phyloP scores from a whole-genome alignment of 805 yeast species.

The Candida corydali region DNA sequence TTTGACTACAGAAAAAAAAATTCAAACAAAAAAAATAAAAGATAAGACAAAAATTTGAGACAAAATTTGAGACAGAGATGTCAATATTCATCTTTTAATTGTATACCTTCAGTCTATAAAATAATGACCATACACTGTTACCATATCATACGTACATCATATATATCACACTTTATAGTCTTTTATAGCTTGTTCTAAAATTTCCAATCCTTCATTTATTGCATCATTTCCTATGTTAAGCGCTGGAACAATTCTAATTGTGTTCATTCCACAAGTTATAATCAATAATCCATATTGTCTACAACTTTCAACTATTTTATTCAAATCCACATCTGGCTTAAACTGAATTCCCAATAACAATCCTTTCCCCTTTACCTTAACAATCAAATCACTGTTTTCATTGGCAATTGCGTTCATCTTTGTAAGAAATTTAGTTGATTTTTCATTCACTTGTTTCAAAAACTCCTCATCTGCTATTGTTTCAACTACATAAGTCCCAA shows the following conservation, averaged over 20 bases:
- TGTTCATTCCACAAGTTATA: slow-evolving; percentile 90
- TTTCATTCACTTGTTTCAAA: slow-evolving; percentile 53
- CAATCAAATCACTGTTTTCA: slow-evolving; percentile 57
- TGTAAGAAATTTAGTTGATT: slow-evolving; percentile 53
- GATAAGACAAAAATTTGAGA: too few species aligned
- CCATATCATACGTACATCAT: too few species aligned
- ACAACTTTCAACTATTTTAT: slow-evolving; percentile 59
- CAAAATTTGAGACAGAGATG: too few species aligned
- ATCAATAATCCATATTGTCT: slow-evolving; percentile 77
- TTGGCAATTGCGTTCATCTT: slow-evolving; percentile 48
- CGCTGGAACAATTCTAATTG: slow-evolving; percentile 89
- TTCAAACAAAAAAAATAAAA: too few species aligned
- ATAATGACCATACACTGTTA: too few species aligned
- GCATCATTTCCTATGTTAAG: slow-evolving; percentile 71
- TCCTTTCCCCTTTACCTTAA: slow-evolving; percentile 83
- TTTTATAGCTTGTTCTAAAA: slow-evolving; percentile 42
- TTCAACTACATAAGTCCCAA: slow-evolving; percentile 73
- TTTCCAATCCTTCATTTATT: slow-evolving; percentile 65
- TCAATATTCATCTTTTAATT: too few species aligned
- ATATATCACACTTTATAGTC: not conserved
- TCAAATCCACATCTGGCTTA: slow-evolving; percentile 49
- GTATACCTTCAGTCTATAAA: too few species aligned
- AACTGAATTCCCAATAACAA: slow-evolving; percentile 82
- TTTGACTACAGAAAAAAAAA: too few species aligned
- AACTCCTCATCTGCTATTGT: slow-evolving; percentile 60